phyloP scores from a whole-genome alignment of 2,329 filamentous ascomycete genomes.

The Chaetomiaceae sp. region DNA sequence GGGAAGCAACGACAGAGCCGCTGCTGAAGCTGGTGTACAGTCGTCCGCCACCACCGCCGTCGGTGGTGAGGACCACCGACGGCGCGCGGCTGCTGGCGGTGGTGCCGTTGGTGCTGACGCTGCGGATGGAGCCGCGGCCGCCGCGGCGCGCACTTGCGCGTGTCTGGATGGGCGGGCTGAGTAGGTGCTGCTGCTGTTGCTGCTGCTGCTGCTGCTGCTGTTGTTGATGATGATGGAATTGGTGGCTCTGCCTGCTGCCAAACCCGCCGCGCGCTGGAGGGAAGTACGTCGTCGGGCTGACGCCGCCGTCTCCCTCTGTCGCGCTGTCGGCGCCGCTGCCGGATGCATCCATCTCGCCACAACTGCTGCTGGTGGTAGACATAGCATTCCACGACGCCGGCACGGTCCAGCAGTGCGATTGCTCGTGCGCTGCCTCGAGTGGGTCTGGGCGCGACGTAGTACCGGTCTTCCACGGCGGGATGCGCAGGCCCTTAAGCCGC shows the following conservation, averaged over 20 bases:
- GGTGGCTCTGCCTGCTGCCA: conserved; percentile 14
- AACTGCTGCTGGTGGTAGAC: conserved; percentile 2
- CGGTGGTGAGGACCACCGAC: too few relatives aligned
- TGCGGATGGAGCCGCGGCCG: conserved; percentile 18
- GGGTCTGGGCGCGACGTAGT: background rate
- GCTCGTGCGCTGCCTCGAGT: conserved; percentile 40
- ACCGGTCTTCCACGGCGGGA: conserved; percentile 48
- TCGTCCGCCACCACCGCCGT: too few relatives aligned
- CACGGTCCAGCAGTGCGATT: conserved; percentile 48
- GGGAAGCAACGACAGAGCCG: background rate
- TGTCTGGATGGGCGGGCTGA: background rate
- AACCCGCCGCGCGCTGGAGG: background rate
- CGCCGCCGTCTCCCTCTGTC: conserved; percentile 21
- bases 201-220: background rate
- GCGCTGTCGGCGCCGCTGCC: conserved; percentile 27
- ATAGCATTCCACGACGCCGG: conserved; percentile 40
- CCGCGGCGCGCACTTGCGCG: too few relatives aligned
- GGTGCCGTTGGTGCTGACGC: conserved; percentile 11
- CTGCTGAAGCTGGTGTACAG: too few relatives aligned
- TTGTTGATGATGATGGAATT: background rate
- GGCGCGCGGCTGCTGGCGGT: conserved; percentile 7
- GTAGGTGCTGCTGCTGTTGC: background rate
- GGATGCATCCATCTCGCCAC: conserved; percentile 1
- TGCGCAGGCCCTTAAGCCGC: conserved; percentile 43
- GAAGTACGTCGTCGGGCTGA: conserved; percentile 21